Conservation (phyloP, 2,329 filamentous ascomycete genomes). For the Aaosphaeria arxii region DNA sequence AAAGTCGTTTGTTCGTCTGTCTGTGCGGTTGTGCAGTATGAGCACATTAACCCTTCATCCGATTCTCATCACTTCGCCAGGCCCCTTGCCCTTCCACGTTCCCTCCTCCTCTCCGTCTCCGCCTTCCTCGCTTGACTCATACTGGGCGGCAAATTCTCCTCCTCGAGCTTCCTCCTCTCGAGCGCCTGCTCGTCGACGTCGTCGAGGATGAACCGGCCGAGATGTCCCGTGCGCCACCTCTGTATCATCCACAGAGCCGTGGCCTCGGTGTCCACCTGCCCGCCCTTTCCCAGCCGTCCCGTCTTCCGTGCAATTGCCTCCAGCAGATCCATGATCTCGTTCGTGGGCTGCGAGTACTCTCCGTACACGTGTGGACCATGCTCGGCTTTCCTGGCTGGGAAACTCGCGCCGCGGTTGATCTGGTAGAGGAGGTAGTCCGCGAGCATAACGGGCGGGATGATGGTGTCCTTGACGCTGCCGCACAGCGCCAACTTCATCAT, state of each 20-base stretch:
- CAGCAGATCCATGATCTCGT: constrained; percentile 75
- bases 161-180: constrained; percentile 48
- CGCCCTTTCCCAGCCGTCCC: constrained; percentile 73
- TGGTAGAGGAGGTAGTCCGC: constrained; percentile 89
- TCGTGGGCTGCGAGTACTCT: constrained; percentile 73
- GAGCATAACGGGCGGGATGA: constrained; percentile 73
- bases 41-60: not conserved
- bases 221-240: constrained; percentile 72
- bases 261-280: constrained; percentile 65
- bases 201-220: constrained; percentile 80
- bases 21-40: no score
- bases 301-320: constrained; percentile 68
- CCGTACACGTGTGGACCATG: constrained; percentile 59
- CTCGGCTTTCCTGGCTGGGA: not conserved
- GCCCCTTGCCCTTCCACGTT: constrained; percentile 9
- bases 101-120: constrained; percentile 54
- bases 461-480: constrained; percentile 84
- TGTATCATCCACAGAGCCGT: constrained; percentile 79
- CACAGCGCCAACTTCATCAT: constrained; percentile 96
- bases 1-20: no score
- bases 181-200: constrained; percentile 63
- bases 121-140: constrained; percentile 67
- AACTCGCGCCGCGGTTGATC: constrained; percentile 60
- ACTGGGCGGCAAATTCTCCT: constrained; percentile 51
- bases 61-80: not conserved